Base-by-base conservation (phyloP, 2,329 filamentous ascomycete genomes). In the Diaporthe citrichinensis region DNA sequence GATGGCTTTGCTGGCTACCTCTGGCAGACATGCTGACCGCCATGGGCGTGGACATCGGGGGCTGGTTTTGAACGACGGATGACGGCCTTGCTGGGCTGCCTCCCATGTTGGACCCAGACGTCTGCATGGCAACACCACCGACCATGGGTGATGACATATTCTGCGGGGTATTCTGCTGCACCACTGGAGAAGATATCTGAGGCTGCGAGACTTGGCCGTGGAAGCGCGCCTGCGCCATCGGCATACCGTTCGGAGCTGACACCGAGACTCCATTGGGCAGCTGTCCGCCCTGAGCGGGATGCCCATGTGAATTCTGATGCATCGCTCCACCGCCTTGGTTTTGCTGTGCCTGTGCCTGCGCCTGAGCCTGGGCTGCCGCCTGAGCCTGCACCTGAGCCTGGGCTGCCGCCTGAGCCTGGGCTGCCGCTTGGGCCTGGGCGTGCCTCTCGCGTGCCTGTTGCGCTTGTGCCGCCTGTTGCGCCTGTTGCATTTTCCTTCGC, bases 61-160 rank as follows among this genome's bases (percentile, higher is more conserved):
- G 81, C 73, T 89, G 88, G 71, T 88, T 90, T 77, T 92, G 92
- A 4, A 91, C 90, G 7, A 92, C 91, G 23, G 93, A 94, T 0
- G 92, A 86, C 23, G 93, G 92, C 59, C 93, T 87, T 25, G 91
- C 87, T 36, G 93, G 93, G 79, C 92, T 94, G 71, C 87, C 91
- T 28, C 91, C 92, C 87, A 94, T 92, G 79, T 89, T 92, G 1
- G 93, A 94, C 67, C 89, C 91, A 39, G 91, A 91, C 49, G 89
- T 88, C 77, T 92, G 90, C 92, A 94, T 93, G 0, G 90, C 85
- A 36, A 90, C 89, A 49, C 88, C 88, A 58, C 87, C 87, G n/a
- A 91, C 88, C 87, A 91, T 92, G 12, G 92, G 92, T 1, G 92
- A 93, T 7, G 92, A 93, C 85, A 90, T 89, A 74, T 89, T 90